A percentile compares a stretch with the other conserved stretches of the same genome.
These are phyloP conservation scores for Leccinum boreale DNA, from an alignment of 768 basidiomycete species.

Conservation along the genomic window DNA sequence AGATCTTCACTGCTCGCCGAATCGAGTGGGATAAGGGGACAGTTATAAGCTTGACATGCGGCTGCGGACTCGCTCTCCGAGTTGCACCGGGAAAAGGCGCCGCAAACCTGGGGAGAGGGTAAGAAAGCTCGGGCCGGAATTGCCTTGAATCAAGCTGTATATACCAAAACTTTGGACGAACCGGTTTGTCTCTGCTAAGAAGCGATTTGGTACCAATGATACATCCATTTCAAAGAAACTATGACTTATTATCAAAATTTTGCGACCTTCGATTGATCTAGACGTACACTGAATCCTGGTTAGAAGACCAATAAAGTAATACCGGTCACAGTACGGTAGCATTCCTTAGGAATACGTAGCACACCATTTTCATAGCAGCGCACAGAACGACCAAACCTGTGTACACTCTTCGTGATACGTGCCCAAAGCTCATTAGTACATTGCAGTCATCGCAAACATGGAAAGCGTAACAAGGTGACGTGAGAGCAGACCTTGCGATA, in stretches of 20 bases:
- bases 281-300: not conserved
- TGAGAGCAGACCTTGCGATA: slow-evolving; percentile 1
- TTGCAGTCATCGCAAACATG: slow-evolving; percentile 11
- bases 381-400: not conserved
- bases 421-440: slow-evolving; percentile 1
- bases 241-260: not conserved
- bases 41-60: not conserved
- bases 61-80: not conserved
- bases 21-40: not conserved
- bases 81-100: not conserved
- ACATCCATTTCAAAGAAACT: too few species aligned
- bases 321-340: not conserved
- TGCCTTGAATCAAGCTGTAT: not conserved
- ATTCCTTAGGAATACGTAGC: not conserved
- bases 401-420: not conserved
- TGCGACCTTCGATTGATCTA: not conserved
- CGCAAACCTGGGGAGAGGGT: not conserved
- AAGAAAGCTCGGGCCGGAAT: not conserved
- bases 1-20: not conserved
- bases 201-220: not conserved
- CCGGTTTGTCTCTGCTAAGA: not conserved
- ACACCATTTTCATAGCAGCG: not conserved
- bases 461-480: not conserved
- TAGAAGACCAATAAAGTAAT: not conserved
- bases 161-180: not conserved